phyloP scores from a whole-genome alignment of 305 asterid species.

The Andrographis paniculata region DNA sequence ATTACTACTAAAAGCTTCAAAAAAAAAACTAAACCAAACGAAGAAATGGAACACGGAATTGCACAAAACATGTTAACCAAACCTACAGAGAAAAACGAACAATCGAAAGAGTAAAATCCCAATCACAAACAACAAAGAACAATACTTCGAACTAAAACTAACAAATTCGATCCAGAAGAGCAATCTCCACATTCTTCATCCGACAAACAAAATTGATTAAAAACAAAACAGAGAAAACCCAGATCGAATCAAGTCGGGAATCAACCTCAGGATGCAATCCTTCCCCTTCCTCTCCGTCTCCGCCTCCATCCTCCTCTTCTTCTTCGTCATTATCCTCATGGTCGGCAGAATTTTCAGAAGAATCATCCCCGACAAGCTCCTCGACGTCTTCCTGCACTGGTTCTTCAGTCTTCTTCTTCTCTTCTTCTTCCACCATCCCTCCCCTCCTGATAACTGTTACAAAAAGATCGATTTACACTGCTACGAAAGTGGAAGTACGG shows the following conservation, averaged over 20 bases:
- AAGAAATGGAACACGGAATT: too few relatives aligned
- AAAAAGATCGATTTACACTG: not conserved
- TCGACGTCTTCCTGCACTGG: constrained; percentile 28
- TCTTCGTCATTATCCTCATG: constrained; percentile 25
- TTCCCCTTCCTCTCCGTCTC: constrained; percentile 21
- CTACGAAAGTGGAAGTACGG: too few relatives aligned
- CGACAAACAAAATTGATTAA: constrained; percentile 5
- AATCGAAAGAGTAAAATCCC: too few relatives aligned
- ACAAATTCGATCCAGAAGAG: constrained; percentile 21
- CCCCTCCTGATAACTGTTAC: too few relatives aligned
- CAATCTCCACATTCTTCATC: constrained; percentile 5
- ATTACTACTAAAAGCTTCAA: too few relatives aligned
- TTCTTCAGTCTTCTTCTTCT: constrained; percentile 26
- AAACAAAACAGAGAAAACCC: constrained; percentile 1
- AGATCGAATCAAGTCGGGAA: constrained; percentile 10
- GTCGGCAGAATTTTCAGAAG: constrained; percentile 35
- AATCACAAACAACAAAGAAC: too few relatives aligned
- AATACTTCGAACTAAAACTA: too few relatives aligned
- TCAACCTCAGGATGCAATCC: constrained; percentile 44
- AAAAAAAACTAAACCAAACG: too few relatives aligned
- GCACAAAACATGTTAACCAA: too few relatives aligned
- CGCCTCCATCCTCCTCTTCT: constrained; percentile 13
- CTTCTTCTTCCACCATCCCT: constrained; percentile 28
- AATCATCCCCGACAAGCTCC: constrained; percentile 28
- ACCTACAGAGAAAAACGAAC: too few relatives aligned